Evolutionary conservation across 208 protist genomes (phyloP).

Genomic region (Trypanosoma avium): DNA sequence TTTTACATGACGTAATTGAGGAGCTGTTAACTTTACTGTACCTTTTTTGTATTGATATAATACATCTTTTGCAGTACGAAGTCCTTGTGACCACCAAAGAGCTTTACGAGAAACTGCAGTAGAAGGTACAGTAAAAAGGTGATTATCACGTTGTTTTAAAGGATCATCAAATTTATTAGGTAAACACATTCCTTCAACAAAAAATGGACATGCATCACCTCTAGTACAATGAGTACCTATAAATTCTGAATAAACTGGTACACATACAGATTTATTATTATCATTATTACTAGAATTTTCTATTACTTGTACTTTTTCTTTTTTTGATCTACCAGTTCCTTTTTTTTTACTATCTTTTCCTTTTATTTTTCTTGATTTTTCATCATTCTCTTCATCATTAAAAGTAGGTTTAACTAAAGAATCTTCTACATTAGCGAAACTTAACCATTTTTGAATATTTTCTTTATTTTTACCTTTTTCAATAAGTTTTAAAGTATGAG

Average conservation of each 20-base stretch:
- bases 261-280: constrained; percentile 1
- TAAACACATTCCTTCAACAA: constrained; percentile 80
- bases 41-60: constrained; percentile 57
- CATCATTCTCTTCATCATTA: constrained; percentile 12
- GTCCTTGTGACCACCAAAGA: constrained; percentile 75
- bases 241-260: constrained; percentile 54
- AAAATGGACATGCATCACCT: constrained; percentile 80
- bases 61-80: constrained; percentile 72
- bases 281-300: background rate
- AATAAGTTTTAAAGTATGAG: constrained; percentile 65
- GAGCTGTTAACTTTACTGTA: constrained; percentile 66
- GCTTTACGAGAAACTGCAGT: constrained; percentile 68
- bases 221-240: constrained; percentile 72
- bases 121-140: constrained; percentile 86
- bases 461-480: constrained; percentile 29
- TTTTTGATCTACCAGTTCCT: background rate
- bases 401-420: constrained; percentile 28
- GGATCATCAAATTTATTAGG: constrained; percentile 70
- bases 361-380: constrained; percentile 13
- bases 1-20: constrained; percentile 83
- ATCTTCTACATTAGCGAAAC: constrained; percentile 30
- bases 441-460: constrained; percentile 37
- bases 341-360: constrained; percentile 14
- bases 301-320: constrained; percentile 5
- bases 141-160: constrained; percentile 64